phyloP scores from a whole-genome alignment of 1,139 yeast species.

The Blastobotrys buckinghamii region DNA sequence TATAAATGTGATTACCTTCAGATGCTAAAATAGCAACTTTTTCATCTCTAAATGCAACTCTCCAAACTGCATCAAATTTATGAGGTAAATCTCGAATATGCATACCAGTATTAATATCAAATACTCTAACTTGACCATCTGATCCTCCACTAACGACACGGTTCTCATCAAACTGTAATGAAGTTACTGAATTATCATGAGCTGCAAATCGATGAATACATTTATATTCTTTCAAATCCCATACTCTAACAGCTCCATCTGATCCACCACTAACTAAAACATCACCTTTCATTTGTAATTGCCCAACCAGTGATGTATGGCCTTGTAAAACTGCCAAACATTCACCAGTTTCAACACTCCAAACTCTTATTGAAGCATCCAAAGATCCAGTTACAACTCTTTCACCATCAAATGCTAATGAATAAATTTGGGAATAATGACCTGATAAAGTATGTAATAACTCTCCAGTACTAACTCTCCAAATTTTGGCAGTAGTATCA shows the following conservation, averaged over 20 bases:
- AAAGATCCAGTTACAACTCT: constrained; percentile 76
- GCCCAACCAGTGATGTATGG: constrained; percentile 59
- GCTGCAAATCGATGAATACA: constrained; percentile 89
- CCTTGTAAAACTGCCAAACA: constrained; percentile 74
- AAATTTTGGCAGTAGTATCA: constrained; percentile 81
- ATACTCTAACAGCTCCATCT: constrained; percentile 81
- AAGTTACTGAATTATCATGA: constrained; percentile 70
- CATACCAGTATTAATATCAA: constrained; percentile 80
- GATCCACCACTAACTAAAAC: constrained; percentile 91
- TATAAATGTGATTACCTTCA: constrained; percentile 30
- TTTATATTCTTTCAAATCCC: constrained; percentile 87
- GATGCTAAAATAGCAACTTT: constrained; percentile 38
- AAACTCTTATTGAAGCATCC: constrained; percentile 85
- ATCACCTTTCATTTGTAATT: constrained; percentile 83
- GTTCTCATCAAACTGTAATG: constrained; percentile 83
- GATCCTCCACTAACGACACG: constrained; percentile 87
- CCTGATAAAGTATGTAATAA: constrained; percentile 72
- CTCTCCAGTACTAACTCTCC: constrained; percentile 78
- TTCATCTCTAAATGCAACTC: constrained; percentile 39
- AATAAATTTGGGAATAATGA: constrained; percentile 82
- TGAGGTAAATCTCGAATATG: constrained; percentile 35
- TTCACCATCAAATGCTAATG: constrained; percentile 78
- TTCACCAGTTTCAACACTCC: constrained; percentile 82
- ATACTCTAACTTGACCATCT: constrained; percentile 80
- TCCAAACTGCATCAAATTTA: constrained; percentile 39